Evolutionary conservation across 208 protist genomes (phyloP), one percentile per base, ranked within the genome.

Genomic region (Wallacemonas sp.): DNA sequence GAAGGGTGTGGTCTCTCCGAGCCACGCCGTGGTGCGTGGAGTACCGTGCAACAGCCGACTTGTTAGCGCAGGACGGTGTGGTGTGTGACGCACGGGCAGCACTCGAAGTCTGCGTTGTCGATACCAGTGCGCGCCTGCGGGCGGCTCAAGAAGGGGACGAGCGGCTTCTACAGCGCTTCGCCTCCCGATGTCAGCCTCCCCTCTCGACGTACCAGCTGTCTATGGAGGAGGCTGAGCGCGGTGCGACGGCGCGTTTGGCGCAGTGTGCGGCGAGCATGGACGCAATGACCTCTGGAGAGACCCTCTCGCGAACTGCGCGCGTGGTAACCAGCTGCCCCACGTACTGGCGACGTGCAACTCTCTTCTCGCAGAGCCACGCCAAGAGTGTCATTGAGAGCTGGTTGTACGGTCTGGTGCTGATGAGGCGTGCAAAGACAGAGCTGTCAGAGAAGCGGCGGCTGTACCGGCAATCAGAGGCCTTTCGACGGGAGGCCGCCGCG

Each of bases 401-500:
- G 71, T 13, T 85, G 19, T 36, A 69, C 55, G 77, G 67, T 15
- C 45, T 63, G 0, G 27, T 76, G 0, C 71, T 71, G 19, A 45
- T 78, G 4, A 54, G 59, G 5, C 42, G 55, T 1, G 83, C 83
- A 30, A 67, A 54, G 61, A 63, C 44, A 32, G 71, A 80, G 46
- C 76, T 85, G 37, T 48, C 53, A 21, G 21, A n/a, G 13, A 39
- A 79, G 54, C 66, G 58, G 5, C 44, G 32, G 13, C 52, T 29
- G 17, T 66, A 71, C 41, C 33, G 41, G 27, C 39, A 81, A 38
- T 67, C 57, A 13, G 69, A 84, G 59, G 61, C 50, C 12, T 77
- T 59, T 45, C 74, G 73, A 3, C 53, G 63, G 29, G 84, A 89
- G 60, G 44, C 38, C 41, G 89, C 89, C 0, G 89, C 73, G 17